phyloP scores from a whole-genome alignment of 192 early-diverging fungal genomes.

The Podila clonocystis region DNA sequence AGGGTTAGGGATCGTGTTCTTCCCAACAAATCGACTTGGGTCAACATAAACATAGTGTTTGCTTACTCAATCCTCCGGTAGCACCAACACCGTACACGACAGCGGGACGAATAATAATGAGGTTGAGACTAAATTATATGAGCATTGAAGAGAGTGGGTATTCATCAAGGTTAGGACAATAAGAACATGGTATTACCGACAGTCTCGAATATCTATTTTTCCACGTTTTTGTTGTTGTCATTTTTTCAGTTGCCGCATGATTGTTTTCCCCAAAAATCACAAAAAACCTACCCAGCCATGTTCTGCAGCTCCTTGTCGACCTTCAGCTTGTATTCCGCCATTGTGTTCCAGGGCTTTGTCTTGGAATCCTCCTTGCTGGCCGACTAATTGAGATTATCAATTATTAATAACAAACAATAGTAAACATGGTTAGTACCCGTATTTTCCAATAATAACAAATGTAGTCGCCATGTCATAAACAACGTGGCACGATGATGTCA shows the following conservation, averaged over 20 bases:
- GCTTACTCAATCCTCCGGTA: slow-evolving; percentile 78
- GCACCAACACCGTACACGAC: slow-evolving; percentile 90
- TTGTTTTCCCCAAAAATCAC: not conserved
- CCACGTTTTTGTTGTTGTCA: too few species aligned
- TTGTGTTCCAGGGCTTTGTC: slow-evolving; percentile 83
- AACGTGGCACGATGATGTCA: slow-evolving; percentile 1
- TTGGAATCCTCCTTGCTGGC: slow-evolving; percentile 64
- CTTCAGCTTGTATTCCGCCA: slow-evolving; percentile 78
- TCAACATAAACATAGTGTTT: not conserved
- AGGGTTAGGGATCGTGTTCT: not conserved
- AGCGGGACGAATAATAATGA: slow-evolving; percentile 88
- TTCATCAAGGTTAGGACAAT: too few species aligned
- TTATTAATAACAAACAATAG: not conserved
- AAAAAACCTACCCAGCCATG: slow-evolving; percentile 67
- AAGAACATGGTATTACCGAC: too few species aligned
- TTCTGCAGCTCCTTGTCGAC: slow-evolving; percentile 82
- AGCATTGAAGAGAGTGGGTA: not conserved
- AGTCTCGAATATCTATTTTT: too few species aligned
- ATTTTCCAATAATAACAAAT: not conserved
- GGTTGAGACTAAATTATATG: slow-evolving; percentile 64
- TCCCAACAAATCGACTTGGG: not conserved
- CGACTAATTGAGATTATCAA: slow-evolving; percentile 20
- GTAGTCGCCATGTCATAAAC: not conserved
- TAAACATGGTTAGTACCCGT: too few species aligned
- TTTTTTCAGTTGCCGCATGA: not conserved